Evolutionary conservation across 345 rosid genomes (phyloP).

Genomic region (Citrus reticulata): DNA sequence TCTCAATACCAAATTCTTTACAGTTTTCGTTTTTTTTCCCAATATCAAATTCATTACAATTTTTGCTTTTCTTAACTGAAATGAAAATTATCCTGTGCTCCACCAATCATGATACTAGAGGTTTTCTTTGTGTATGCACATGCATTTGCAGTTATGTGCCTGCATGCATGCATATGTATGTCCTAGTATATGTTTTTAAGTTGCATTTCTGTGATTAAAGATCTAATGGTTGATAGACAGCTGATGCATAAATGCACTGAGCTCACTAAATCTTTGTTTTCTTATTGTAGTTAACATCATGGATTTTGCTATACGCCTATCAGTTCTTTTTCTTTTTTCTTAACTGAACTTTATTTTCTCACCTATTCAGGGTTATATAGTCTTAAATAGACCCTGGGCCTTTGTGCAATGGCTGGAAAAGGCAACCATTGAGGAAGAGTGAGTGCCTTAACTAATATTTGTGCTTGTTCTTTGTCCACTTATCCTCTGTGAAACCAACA

Average conservation of each 20-base stretch:
- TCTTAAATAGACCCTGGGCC: conserved; percentile 81
- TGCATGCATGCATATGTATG: not conserved
- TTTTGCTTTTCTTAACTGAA: not conserved
- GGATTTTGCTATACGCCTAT: not conserved
- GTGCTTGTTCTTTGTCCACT: not conserved
- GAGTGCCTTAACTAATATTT: conserved; percentile 16
- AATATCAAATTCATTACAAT: not conserved
- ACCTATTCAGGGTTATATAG: conserved; percentile 60
- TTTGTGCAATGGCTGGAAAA: conserved; percentile 81
- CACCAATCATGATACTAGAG: not conserved
- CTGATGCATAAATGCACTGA: not conserved
- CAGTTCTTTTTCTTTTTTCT: not conserved
- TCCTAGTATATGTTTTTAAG: not conserved
- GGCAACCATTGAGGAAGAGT: conserved; percentile 67
- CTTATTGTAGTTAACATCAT: not conserved
- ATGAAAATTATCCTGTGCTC: not conserved
- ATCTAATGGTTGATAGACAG: not conserved
- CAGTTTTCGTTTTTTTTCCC: too few species aligned
- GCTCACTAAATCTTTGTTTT: not conserved
- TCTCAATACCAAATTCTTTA: not conserved
- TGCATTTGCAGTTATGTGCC: not conserved
- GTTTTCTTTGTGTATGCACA: not conserved
- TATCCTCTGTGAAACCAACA: not conserved
- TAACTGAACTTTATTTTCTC: conserved; percentile 2
- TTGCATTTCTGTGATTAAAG: not conserved